phyloP scores from a whole-genome alignment of 495 filamentous ascomycete genomes.

The Eremomyces bilateralis region DNA sequence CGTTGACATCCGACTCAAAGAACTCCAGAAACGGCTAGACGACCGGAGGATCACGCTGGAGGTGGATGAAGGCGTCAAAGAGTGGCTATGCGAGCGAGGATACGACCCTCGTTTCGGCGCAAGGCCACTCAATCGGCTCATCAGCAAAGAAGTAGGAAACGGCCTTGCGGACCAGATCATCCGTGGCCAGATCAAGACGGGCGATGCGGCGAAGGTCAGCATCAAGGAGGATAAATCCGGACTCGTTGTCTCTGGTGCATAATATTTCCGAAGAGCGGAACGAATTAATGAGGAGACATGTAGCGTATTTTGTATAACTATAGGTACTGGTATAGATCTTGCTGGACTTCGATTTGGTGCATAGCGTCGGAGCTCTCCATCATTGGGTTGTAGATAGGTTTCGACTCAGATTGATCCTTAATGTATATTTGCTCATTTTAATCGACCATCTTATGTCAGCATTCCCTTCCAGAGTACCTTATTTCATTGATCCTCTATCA shows the following conservation, averaged over 20 bases:
- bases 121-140: conserved; percentile 78
- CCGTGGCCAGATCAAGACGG: conserved; percentile 53
- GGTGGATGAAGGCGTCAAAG: conserved; percentile 46
- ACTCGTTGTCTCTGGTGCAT: conserved; percentile 1
- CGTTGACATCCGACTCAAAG: conserved; percentile 72
- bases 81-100: conserved; percentile 71
- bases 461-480: too few species aligned
- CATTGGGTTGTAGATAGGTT: too few species aligned
- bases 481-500: too few species aligned
- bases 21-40: conserved; percentile 64
- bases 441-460: too few species aligned
- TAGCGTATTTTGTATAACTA: neutral
- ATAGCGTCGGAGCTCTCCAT: neutral
- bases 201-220: conserved; percentile 45
- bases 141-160: conserved; percentile 74
- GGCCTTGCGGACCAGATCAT: conserved; percentile 80
- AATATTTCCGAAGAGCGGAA: neutral
- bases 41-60: conserved; percentile 63
- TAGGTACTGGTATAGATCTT: neutral
- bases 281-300: neutral
- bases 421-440: too few species aligned
- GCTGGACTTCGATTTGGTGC: neutral
- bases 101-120: conserved; percentile 88
- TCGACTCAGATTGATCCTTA: too few species aligned
- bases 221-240: conserved; percentile 30